Base-by-base conservation (phyloP, 495 filamentous ascomycete genomes). In the Glarea lozoyensis region DNA sequence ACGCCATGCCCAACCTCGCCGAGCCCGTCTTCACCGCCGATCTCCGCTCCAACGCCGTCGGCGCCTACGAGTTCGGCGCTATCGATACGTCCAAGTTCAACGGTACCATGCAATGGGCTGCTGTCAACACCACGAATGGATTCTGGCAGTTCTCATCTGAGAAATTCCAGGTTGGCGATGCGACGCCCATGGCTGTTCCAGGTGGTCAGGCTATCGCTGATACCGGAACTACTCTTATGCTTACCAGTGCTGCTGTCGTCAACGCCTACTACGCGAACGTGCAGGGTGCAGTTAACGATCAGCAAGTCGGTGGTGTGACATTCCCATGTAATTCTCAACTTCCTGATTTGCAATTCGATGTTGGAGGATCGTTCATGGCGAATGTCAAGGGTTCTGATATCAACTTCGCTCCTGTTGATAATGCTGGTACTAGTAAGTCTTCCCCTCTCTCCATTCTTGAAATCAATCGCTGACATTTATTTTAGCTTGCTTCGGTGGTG, bases 31-130 rank as follows among this genome's bases (percentile, higher is more conserved):
- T 86, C 57, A 79, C 79, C 23, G 81, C 73, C 13, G 68, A 78
- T 37, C 63, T 89, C 48, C 82, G 79, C 63, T 67, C 80, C 52
- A 65, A 69, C 18, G 63, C 57, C 36, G 69, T 82, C 13, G 84
- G 84, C 16, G 63, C 53, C 45, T 88, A 81, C 60, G 81, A 83
- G 63, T 88, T 89, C 50, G 84, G 84, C 33, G 84, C 61, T 64
- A 75, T 85, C 48, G 79, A 87, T 61, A 48, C 51, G 18, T 49
- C 56, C 52, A 78, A 78, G 48, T 80, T 80, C 68, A 76, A 65
- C 12, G 79, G 82, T 45, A 50, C 56, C 23, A 68, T 90, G 50
- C 65, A 69, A 48, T 88, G 81, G 57, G 56, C 60, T 5, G 15
- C 60, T 21, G 81, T 87, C 30, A 68, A 76, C 57, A 73, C 42